A percentile compares a stretch with the other conserved stretches of the same genome.
phyloP scores from a whole-genome alignment of 352 stramenopile species.

The Phytophthora tentaculata region DNA sequence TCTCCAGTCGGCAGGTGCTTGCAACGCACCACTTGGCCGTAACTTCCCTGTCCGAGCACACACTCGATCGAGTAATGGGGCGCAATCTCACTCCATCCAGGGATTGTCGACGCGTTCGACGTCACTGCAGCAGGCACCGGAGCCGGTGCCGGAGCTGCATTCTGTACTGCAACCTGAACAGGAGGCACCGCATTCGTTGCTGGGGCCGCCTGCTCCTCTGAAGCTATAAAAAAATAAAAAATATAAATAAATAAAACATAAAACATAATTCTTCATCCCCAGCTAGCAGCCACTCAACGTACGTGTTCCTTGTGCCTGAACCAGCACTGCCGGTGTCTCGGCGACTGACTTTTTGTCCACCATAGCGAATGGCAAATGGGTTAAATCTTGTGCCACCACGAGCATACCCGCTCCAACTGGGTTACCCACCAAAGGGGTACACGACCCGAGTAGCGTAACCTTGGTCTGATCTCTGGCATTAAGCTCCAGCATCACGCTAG shows the following conservation, averaged over 20 bases:
- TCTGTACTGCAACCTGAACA: conserved; percentile 24
- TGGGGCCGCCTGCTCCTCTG: conserved; percentile 19
- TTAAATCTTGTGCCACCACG: conserved; percentile 77
- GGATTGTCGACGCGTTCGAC: conserved; percentile 79
- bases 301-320: conserved; percentile 55
- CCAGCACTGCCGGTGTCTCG: conserved; percentile 60
- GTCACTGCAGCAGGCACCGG: conserved; percentile 22
- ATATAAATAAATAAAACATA: conserved; percentile 1
- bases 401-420: conserved; percentile 82
- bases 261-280: conserved; percentile 6
- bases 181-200: conserved; percentile 10
- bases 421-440: conserved; percentile 77
- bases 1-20: conserved; percentile 89
- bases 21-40: conserved; percentile 87
- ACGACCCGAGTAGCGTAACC: conserved; percentile 70
- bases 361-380: conserved; percentile 49
- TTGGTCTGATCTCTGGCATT: conserved; percentile 63
- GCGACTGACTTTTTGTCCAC: conserved; percentile 52
- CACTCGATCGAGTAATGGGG: conserved; percentile 88
- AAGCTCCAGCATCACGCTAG: conserved; percentile 67
- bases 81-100: conserved; percentile 83
- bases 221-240: conserved; percentile 28
- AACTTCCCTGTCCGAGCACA: conserved; percentile 85
- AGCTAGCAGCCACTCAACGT: conserved; percentile 25
- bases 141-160: conserved; percentile 20